phyloP scores from a whole-genome alignment of 1,284 basidiomycete species.

The Sanghuangporus weigelae region DNA sequence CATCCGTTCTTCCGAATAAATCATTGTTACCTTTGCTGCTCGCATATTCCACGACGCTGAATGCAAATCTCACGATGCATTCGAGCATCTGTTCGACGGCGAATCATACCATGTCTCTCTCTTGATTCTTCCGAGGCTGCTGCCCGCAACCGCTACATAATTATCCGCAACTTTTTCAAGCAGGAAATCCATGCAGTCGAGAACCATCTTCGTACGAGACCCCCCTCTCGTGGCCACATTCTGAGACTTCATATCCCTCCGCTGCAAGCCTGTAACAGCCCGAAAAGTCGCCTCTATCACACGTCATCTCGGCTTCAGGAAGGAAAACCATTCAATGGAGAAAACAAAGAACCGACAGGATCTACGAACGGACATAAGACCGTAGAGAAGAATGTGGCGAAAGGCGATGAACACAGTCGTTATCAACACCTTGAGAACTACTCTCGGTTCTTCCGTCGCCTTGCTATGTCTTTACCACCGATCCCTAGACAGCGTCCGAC shows the following conservation, averaged over 20 bases:
- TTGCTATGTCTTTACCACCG: constrained; percentile 71
- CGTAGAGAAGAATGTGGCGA: background rate
- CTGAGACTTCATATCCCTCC: background rate
- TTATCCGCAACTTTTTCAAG: constrained; percentile 47
- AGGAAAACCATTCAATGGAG: background rate
- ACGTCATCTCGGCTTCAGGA: background rate
- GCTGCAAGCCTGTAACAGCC: background rate
- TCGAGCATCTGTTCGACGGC: background rate
- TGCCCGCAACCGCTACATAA: constrained; percentile 42
- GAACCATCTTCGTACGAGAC: background rate
- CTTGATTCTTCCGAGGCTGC: constrained; percentile 19
- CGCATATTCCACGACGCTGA: background rate
- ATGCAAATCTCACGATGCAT: constrained; percentile 4
- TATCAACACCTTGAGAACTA: constrained; percentile 60
- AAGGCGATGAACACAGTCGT: constrained; percentile 7
- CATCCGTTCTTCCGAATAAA: background rate
- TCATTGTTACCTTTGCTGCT: background rate
- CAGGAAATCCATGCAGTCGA: constrained; percentile 23
- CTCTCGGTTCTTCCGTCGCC: constrained; percentile 70
- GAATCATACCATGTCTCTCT: background rate
- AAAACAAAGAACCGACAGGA: background rate
- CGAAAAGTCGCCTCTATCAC: background rate
- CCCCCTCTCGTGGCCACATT: background rate
- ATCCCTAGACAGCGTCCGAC: constrained; percentile 67
- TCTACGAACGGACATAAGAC: background rate